phyloP scores from a whole-genome alignment of 352 stramenopile species.

The Globisporangium camurandrum region DNA sequence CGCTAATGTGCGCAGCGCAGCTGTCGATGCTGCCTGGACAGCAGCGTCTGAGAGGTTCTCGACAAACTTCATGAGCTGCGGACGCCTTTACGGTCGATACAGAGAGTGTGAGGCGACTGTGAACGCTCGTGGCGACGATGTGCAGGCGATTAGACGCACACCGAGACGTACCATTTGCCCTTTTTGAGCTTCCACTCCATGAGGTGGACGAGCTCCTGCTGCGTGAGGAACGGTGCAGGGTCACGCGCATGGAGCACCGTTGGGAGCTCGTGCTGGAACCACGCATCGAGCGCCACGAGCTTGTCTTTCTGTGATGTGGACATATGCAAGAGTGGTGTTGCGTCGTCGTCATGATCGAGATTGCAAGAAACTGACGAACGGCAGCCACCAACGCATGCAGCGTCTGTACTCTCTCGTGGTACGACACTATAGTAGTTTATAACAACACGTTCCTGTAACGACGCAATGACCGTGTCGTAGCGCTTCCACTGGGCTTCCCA shows the following conservation, averaged over 20 bases:
- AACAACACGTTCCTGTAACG: conserved; percentile 27
- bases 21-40: conserved; percentile 36
- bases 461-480: conserved; percentile 35
- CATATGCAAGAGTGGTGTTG: neutral
- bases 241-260: conserved; percentile 33
- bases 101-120: neutral
- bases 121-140: too few species aligned
- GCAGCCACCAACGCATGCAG: neutral
- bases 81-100: conserved; percentile 25
- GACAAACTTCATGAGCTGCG: conserved; percentile 71
- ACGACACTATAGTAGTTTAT: conserved; percentile 3
- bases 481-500: conserved; percentile 30
- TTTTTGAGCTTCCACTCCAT: conserved; percentile 86
- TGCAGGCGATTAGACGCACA: neutral
- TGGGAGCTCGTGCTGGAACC: conserved; percentile 40
- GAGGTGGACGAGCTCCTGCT: conserved; percentile 47
- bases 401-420: neutral
- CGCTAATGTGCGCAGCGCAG: conserved; percentile 25
- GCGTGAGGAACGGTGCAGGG: conserved; percentile 36
- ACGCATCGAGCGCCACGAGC: conserved; percentile 47
- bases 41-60: conserved; percentile 29
- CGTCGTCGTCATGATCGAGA: too few species aligned
- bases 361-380: neutral
- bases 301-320: conserved; percentile 33
- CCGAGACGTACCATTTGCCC: conserved; percentile 54